Evolutionary conservation across 1,139 yeast genomes (phyloP).

Genomic region (Zygosaccharomyces pseudobailii): DNA sequence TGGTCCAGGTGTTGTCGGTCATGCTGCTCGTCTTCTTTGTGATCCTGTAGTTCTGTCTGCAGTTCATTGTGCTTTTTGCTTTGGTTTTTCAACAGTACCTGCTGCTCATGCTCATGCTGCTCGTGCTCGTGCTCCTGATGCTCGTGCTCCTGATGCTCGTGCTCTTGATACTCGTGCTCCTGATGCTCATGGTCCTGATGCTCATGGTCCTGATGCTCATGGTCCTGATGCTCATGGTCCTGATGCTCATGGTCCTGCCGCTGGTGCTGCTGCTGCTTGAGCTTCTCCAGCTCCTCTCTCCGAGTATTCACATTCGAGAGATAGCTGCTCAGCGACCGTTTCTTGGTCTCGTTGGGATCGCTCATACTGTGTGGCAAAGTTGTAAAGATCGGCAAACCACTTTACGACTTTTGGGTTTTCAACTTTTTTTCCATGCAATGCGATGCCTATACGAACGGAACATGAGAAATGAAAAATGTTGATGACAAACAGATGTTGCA

Average conservation of each 20-base stretch:
- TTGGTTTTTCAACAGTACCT: background rate
- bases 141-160: background rate
- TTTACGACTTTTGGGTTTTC: background rate
- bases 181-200: constrained; percentile 1
- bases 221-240: constrained; percentile 1
- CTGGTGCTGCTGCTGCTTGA: constrained; percentile 7
- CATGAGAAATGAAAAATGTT: background rate
- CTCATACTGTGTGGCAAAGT: background rate
- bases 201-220: background rate
- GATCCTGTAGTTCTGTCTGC: too few relatives aligned
- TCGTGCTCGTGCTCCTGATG: constrained; percentile 1
- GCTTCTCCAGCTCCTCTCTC: constrained; percentile 30
- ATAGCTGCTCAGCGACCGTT: constrained; percentile 34
- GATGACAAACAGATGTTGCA: background rate
- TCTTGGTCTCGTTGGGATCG: constrained; percentile 15
- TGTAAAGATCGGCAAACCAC: background rate
- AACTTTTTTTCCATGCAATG: background rate
- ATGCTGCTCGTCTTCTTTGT: too few relatives aligned
- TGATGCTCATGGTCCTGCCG: constrained; percentile 1
- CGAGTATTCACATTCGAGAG: constrained; percentile 32
- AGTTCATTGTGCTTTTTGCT: background rate
- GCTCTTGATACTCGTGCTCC: background rate
- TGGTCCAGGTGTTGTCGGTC: too few relatives aligned
- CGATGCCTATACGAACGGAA: background rate
- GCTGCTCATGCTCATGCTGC: constrained; percentile 1